phyloP scores from a whole-genome alignment of 192 early-diverging fungal genomes.

The Mortierella alpina region DNA sequence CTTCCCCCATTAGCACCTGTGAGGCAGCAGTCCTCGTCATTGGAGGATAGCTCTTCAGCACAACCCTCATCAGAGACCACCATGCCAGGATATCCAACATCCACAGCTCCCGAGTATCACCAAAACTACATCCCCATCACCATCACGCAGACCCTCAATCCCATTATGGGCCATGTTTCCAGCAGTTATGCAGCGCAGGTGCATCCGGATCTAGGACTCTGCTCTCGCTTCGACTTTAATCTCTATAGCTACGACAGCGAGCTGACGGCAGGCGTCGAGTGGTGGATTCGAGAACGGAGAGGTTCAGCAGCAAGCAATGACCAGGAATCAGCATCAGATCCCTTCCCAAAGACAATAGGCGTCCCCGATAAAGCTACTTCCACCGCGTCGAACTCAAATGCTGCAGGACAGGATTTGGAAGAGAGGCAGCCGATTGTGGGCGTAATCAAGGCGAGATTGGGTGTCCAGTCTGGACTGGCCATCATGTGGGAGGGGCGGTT shows the following conservation, averaged over 20 bases:
- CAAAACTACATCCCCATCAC: slow-evolving; percentile 59
- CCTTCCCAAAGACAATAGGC: slow-evolving; percentile 32
- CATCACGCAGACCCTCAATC: slow-evolving; percentile 84
- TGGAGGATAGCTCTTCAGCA: slow-evolving; percentile 19
- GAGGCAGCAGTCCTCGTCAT: neutral
- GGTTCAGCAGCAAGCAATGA: slow-evolving; percentile 25
- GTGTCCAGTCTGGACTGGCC: slow-evolving; percentile 65
- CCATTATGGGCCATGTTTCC: slow-evolving; percentile 94
- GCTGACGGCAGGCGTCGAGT: slow-evolving; percentile 88
- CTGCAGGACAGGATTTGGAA: slow-evolving; percentile 36
- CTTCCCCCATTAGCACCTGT: slow-evolving; percentile 52
- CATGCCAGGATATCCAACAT: slow-evolving; percentile 36
- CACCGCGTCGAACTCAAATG: slow-evolving; percentile 15
- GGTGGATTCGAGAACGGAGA: slow-evolving; percentile 62
- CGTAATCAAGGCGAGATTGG: slow-evolving; percentile 42
- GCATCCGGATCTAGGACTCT: slow-evolving; percentile 71
- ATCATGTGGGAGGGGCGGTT: slow-evolving; percentile 80
- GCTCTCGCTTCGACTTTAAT: slow-evolving; percentile 92
- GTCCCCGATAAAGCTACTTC: slow-evolving; percentile 12
- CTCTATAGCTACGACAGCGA: slow-evolving; percentile 93
- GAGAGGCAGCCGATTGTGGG: slow-evolving; percentile 37
- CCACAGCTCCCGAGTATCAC: slow-evolving; percentile 44
- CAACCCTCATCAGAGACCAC: no score
- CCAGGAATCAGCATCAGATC: neutral
- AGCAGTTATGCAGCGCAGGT: slow-evolving; percentile 86